phyloP scores from a whole-genome alignment of 2,329 filamentous ascomycete species.

The Akanthomyces lecanii region DNA sequence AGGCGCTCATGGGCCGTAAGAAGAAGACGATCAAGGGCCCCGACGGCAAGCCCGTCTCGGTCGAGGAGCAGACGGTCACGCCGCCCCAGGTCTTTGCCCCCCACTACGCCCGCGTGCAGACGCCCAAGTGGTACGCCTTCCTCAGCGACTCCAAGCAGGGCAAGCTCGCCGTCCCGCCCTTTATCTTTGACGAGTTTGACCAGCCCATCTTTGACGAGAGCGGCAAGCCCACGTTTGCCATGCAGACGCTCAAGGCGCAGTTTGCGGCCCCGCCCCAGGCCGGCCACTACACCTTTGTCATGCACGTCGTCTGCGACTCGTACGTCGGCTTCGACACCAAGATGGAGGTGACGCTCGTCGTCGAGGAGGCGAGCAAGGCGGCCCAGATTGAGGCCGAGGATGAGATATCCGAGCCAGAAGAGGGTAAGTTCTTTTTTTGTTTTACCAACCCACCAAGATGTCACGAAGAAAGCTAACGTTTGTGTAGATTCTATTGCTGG shows the following conservation, averaged over 20 bases:
- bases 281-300: conserved; percentile 89
- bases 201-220: conserved; percentile 76
- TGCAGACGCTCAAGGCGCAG: conserved; percentile 95
- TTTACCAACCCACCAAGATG: not conserved
- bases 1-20: conserved; percentile 75
- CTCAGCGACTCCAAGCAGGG: conserved; percentile 90
- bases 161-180: conserved; percentile 94
- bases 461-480: conserved; percentile 23
- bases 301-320: conserved; percentile 91
- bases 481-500: conserved; percentile 76
- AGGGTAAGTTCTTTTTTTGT: conserved; percentile 62
- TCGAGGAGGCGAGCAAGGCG: conserved; percentile 85
- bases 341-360: conserved; percentile 81
- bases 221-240: conserved; percentile 84
- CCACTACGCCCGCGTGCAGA: conserved; percentile 83
- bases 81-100: conserved; percentile 88
- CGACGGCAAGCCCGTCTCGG: conserved; percentile 51
- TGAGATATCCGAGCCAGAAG: conserved; percentile 95
- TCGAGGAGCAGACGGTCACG: conserved; percentile 62
- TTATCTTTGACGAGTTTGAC: conserved; percentile 91
- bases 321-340: conserved; percentile 93
- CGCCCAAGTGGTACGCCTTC: conserved; percentile 91
- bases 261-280: conserved; percentile 92
- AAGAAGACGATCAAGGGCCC: conserved; percentile 62
- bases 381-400: conserved; percentile 78